Base-by-base conservation (phyloP, 2,329 filamentous ascomycete genomes). In the Geosmithia morbida region DNA sequence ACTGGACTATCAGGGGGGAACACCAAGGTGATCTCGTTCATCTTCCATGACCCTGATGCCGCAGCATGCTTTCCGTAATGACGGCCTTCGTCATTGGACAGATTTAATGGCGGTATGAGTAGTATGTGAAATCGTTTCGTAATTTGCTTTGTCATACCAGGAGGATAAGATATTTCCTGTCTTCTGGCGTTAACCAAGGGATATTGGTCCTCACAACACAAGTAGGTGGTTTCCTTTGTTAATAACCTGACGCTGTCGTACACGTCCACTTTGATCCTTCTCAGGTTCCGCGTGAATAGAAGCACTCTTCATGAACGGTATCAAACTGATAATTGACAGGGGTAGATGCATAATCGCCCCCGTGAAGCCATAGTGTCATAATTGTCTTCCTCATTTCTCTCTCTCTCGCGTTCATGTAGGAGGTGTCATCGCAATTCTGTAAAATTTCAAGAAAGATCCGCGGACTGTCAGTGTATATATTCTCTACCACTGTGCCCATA, bases 301-400 rank as follows among this genome's bases (percentile, higher is more conserved):
- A 73, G 54, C 1, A 66, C 0, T 61, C 62, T 3, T 61, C 59
- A 2, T 68, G 59, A 1, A 72, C 48, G 1, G 66, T 59, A 1
- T 55, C 45, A 2, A 71, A 59, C 30, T 72, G 64, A 0, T 55
- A 20, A 2, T 51, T 19, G 26, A 67, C 64, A 57, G 46, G 4
- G 52, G 51, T 18, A 54, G 50, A 2, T 51, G 45, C 47, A 2
- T 53, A 49, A 0, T 46, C 51, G 0, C 47, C 3, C 18, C 57
- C 54, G 46, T 65, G 60, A 1, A 69, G 56, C 18, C 51, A 55
- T 0, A 71, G 55, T 0, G 63, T 69, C 3, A 69, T 5, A 16
- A 37, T 13, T 11, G 33, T 37, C 68, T 29, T 65, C 59, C 47
- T 72, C 70, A 48, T 74, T 73, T 47, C 29, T 71, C 68, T 67